Base-by-base conservation (phyloP, 1,139 yeast species). In the Suhomyces bokatorum region DNA sequence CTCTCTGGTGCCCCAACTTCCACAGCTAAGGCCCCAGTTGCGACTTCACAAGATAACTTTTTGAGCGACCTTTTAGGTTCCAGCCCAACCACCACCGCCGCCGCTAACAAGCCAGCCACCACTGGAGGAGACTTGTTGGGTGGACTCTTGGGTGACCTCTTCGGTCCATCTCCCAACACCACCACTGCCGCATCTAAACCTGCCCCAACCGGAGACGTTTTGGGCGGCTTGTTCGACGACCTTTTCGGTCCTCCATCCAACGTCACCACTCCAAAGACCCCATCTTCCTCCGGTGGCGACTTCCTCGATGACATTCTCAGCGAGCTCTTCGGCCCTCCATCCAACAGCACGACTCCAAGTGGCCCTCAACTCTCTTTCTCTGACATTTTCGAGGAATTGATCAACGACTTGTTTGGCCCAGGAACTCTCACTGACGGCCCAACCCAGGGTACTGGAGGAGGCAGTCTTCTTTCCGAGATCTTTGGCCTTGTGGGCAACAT, bases 401-500 rank as follows among this genome's bases (percentile, higher is more conserved):
- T 56, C 43, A 39, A 31, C 32, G 49, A 43, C 30, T 46, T 53
- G 35, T 53, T 53, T 32, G 54, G 54, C 5, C 44, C 51, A 5
- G 32, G 44, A 14, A 33, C 47, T 17, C 46, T 51, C 15, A 34
- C 60, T 4, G 32, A 55, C 17, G 31, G 51, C 15, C 42, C 58
- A 9, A 24, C 50, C 16, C 7, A 20, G 9, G 38, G 42, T 26
- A 43, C 45, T 26, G 17, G 45, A 10, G 42, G 50, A 4, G 53
- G 57, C 12, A 51, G 60, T 27, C 44, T 63, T 26, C 51, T 62
- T 35, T 58, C 53, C 40, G 62, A 58, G 43, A 49, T 62, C 39
- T 53, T 64, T 37, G 54, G 49, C 37, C 52, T 53, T 36, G 48
- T 47, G 6, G 52, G 52, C n/a, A 45, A 49, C 16, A 43, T 52